Conservation (phyloP, 371 early-diverging fungal genomes). For the Capillidium heterosporum region DNA sequence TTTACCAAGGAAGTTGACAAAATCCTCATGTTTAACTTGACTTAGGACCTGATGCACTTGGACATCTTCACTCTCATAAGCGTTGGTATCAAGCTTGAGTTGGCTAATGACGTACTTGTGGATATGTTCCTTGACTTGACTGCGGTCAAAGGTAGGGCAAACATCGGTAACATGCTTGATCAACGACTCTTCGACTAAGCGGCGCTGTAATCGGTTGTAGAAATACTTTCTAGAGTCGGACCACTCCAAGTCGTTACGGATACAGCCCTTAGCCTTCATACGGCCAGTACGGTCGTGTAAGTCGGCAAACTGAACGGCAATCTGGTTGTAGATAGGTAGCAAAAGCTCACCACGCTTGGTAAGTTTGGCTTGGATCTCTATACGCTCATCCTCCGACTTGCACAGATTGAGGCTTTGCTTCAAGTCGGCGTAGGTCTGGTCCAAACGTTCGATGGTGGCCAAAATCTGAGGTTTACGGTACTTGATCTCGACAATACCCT, state of each 20-base stretch:
- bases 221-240: slow-evolving; percentile 65
- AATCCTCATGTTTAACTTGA: background rate
- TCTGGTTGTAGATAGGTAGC: slow-evolving; percentile 79
- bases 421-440: slow-evolving; percentile 32
- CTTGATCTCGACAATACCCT: slow-evolving; percentile 98
- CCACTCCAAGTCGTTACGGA: slow-evolving; percentile 70
- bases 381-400: slow-evolving; percentile 18
- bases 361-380: slow-evolving; percentile 42
- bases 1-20: background rate
- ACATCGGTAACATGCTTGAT: slow-evolving; percentile 28
- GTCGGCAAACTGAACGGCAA: slow-evolving; percentile 93
- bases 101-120: background rate
- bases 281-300: slow-evolving; percentile 93
- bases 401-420: slow-evolving; percentile 20
- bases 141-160: slow-evolving; percentile 19
- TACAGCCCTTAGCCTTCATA: slow-evolving; percentile 86
- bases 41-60: background rate
- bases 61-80: background rate
- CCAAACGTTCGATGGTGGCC: slow-evolving; percentile 83
- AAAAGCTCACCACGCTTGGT: slow-evolving; percentile 71
- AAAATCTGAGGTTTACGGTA: slow-evolving; percentile 84
- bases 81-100: background rate
- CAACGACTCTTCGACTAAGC: slow-evolving; percentile 54
- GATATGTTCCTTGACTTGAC: background rate
- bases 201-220: slow-evolving; percentile 79